Evolutionary conservation across 129 eudicot genomes (phyloP).

Genomic region (Chrysanthemum lavandulifolium): DNA sequence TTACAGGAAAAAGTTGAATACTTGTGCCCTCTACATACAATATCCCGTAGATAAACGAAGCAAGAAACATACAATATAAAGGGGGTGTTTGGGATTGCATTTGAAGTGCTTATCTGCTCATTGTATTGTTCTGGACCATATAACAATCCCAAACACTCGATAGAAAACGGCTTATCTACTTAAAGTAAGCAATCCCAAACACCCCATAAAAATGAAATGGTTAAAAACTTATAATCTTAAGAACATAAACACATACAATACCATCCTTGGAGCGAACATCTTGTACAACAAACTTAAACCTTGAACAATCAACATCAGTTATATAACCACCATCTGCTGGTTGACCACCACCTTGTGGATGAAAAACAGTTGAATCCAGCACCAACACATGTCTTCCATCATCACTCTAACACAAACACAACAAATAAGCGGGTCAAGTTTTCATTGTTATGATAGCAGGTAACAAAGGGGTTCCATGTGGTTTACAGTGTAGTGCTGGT

Average conservation of each 20-base stretch:
- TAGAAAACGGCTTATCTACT: too few relatives aligned
- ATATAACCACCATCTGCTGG: slow-evolving; percentile 78
- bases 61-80: too few relatives aligned
- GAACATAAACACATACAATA: slow-evolving; percentile 45
- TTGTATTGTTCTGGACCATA: too few relatives aligned
- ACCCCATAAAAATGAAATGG: background rate
- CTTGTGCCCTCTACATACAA: too few relatives aligned
- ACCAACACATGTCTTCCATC: slow-evolving; percentile 63
- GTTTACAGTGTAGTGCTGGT: too few relatives aligned
- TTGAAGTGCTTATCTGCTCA: too few relatives aligned
- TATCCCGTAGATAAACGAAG: too few relatives aligned
- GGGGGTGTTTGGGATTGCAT: background rate
- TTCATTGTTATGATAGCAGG: too few relatives aligned
- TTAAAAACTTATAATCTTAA: too few relatives aligned
- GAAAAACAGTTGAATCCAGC: slow-evolving; percentile 75
- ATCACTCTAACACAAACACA: slow-evolving; percentile 37
- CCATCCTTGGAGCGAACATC: slow-evolving; percentile 80
- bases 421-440: background rate
- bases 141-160: too few relatives aligned
- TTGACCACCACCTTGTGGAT: slow-evolving; percentile 72
- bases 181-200: background rate
- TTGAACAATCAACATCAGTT: background rate
- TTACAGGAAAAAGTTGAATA: too few relatives aligned
- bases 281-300: slow-evolving; percentile 19
- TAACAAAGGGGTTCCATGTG: too few relatives aligned